These are phyloP conservation scores for Cydonia oblonga DNA, from an alignment of 331 rosid genomes.

Conservation along the genomic window DNA sequence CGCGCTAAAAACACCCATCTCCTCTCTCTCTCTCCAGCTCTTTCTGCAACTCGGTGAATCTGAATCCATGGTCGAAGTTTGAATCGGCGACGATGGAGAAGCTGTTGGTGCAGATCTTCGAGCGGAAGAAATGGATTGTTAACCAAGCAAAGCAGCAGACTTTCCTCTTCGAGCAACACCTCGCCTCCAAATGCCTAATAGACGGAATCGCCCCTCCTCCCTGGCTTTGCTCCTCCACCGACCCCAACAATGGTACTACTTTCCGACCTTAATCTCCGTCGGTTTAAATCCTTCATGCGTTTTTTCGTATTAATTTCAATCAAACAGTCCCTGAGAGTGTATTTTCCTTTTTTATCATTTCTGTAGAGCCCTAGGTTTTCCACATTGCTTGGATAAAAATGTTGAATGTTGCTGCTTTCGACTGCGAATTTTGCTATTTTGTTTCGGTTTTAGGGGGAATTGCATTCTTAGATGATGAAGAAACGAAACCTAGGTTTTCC, in stretches of 20 bases:
- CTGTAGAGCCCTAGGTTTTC: background rate
- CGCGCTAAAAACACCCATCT: background rate
- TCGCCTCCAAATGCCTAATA: slow-evolving; percentile 62
- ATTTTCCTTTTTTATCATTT: background rate
- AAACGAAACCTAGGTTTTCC: background rate
- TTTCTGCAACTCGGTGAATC: background rate
- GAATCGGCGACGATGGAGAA: slow-evolving; percentile 67
- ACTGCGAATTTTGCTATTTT: background rate
- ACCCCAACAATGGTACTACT: slow-evolving; percentile 7
- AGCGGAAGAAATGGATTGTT: slow-evolving; percentile 51
- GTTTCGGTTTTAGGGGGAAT: background rate
- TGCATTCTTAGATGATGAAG: background rate
- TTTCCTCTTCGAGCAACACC: slow-evolving; percentile 32
- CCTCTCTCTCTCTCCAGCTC: background rate
- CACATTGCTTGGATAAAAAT: background rate
- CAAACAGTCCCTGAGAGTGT: background rate
- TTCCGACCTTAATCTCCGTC: background rate
- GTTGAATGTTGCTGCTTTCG: background rate
- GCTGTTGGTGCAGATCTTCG: slow-evolving; percentile 66
- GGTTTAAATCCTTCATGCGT: background rate
- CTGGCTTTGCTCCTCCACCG: slow-evolving; percentile 43
- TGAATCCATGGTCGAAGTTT: slow-evolving; percentile 15
- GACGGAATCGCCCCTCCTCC: slow-evolving; percentile 70
- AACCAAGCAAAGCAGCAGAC: slow-evolving; percentile 60
- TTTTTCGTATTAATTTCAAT: background rate